A percentile compares a stretch with the other conserved stretches of the same genome.
Evolutionary conservation across 2,329 filamentous ascomycete species (phyloP).

Genomic region (Botrytis squamosa): DNA sequence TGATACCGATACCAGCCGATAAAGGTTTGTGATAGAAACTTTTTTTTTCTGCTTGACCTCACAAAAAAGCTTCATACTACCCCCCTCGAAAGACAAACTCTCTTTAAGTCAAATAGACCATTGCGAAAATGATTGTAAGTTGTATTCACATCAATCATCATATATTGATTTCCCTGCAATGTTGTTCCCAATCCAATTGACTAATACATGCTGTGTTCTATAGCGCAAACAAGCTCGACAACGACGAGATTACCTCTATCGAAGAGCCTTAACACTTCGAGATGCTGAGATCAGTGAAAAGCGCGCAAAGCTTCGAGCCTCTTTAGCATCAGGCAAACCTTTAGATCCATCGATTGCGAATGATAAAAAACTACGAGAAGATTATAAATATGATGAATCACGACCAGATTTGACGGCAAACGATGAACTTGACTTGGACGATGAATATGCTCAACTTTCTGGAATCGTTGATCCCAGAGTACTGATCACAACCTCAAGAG

Average conservation of each 20-base stretch:
- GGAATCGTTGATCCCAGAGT: slow-evolving; percentile 87
- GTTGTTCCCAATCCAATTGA: not conserved
- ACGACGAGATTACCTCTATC: slow-evolving; percentile 85
- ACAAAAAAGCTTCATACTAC: not conserved
- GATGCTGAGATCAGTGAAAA: slow-evolving; percentile 94
- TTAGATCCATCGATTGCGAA: slow-evolving; percentile 79
- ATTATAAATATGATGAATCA: slow-evolving; percentile 93
- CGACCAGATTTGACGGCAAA: slow-evolving; percentile 63
- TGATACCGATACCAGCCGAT: slow-evolving; percentile 2
- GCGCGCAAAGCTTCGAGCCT: slow-evolving; percentile 79
- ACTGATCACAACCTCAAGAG: slow-evolving; percentile 85
- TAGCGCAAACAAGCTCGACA: slow-evolving; percentile 73
- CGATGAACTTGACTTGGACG: slow-evolving; percentile 73
- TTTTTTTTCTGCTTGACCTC: not conserved
- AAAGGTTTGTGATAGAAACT: slow-evolving; percentile 10
- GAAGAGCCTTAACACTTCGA: slow-evolving; percentile 79
- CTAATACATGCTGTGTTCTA: slow-evolving; percentile 7
- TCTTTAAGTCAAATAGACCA: not conserved
- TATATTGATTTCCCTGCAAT: too few relatives aligned
- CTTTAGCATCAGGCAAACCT: slow-evolving; percentile 85
- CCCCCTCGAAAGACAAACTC: not conserved
- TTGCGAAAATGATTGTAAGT: slow-evolving; percentile 35
- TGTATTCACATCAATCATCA: not conserved
- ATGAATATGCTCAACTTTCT: slow-evolving; percentile 89
- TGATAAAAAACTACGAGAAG: slow-evolving; percentile 77